Conservation (phyloP, 805 yeast genomes). For the Pichia californica region DNA sequence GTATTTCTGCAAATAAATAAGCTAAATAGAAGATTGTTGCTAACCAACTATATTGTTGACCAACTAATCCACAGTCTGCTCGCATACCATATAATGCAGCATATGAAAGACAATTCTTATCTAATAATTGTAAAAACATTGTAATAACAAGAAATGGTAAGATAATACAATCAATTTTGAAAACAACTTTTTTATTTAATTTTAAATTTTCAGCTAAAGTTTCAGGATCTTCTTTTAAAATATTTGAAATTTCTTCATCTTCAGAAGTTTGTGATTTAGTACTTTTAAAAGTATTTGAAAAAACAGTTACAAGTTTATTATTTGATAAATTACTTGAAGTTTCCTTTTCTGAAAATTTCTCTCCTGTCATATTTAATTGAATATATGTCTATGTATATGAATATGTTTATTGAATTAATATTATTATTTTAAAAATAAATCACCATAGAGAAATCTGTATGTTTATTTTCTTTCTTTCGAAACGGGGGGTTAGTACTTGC, state of each 20-base stretch:
- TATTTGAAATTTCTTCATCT: neutral
- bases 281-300: too few species aligned
- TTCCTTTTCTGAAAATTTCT: too few species aligned
- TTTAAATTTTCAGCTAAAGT: slow-evolving; percentile 14
- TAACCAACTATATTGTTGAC: slow-evolving; percentile 43
- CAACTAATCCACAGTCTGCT: slow-evolving; percentile 32
- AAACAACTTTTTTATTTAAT: slow-evolving; percentile 17
- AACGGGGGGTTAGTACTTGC: too few species aligned
- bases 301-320: too few species aligned
- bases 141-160: slow-evolving; percentile 27
- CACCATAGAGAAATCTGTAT: too few species aligned
- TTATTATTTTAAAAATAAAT: too few species aligned
- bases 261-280: too few species aligned
- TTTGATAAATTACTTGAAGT: too few species aligned
- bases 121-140: slow-evolving; percentile 27
- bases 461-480: too few species aligned
- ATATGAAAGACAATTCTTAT: slow-evolving; percentile 36
- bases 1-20: slow-evolving; percentile 40
- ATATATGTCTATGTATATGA: too few species aligned
- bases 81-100: slow-evolving; percentile 41
- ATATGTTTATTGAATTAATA: too few species aligned
- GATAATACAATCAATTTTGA: slow-evolving; percentile 20
- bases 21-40: slow-evolving; percentile 32
- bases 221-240: slow-evolving; percentile 10
- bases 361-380: too few species aligned